Evolutionary conservation across 1,139 yeast genomes (phyloP), one percentile per base, ranked within the genome.

Genomic region (Suhomyces chickasaworum): DNA sequence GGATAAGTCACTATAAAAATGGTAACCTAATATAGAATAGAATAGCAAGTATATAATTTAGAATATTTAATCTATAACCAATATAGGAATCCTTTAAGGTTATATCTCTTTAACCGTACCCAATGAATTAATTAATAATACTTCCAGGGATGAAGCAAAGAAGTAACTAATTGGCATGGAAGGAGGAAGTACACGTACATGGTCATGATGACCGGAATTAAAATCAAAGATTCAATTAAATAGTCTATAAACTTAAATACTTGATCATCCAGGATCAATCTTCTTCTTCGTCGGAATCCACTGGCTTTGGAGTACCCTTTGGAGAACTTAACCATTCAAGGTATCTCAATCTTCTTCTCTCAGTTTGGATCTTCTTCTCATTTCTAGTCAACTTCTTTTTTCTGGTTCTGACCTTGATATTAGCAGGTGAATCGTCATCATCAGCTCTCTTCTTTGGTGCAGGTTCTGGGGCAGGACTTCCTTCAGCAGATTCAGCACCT

Each of bases 351-450:
- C 99, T 86, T 75, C 98, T 87, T 75, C 98, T 85, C 66, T 88
- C 96, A 39, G 87, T 95, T 68, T 91, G 91, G 39, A 77, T 73
- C 73, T 93, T 93, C 83, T 89, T 83, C 60, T 93, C 97, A 64
- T 93, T 93, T 80, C 99, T 84, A 36, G 98, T 93, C 83, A 93
- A 73, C 83, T 90, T 91, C 90, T 86, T 89, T 89, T 89, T 91
- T 79, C 89, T 85, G 62, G 77, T 78, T 70, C 88, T 87, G 49
- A 90, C 89, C 80, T 93, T 93, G 70, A 93, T 90, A 68, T 93
- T 88, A 42, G 97, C 96, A 12, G 98, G 98, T 29, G 97, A 89
- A 59, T 88, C 97, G 61, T 86, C 89, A 56, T 86, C 88, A 56
- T 78, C 88, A 39, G 77, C 78, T 56, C 78, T 64, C 64, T 69